Evolutionary conservation across 306 rosid genomes (phyloP).

Genomic region (Cicer chorassanicum): DNA sequence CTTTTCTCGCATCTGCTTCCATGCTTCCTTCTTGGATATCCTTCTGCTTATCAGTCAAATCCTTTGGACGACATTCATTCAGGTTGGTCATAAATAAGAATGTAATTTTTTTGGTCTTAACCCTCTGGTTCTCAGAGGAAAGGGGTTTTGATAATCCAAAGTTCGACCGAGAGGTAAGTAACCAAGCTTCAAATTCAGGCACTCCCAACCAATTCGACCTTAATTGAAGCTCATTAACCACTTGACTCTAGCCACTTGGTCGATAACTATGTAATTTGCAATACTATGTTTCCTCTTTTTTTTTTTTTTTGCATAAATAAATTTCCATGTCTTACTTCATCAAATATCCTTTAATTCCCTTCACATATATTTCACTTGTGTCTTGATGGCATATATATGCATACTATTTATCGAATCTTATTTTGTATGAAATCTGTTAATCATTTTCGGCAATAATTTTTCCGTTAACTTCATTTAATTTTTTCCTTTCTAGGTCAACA

Average conservation of each 20-base stretch:
- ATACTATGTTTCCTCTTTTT: not conserved
- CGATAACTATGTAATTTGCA: constrained; percentile 23
- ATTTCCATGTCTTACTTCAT: constrained; percentile 36
- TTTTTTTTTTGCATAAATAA: not conserved
- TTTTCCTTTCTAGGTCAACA: constrained; percentile 65
- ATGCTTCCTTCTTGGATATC: constrained; percentile 87
- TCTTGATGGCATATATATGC: constrained; percentile 5
- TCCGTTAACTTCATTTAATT: constrained; percentile 24
- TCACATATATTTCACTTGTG: constrained; percentile 12
- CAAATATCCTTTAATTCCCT: constrained; percentile 19
- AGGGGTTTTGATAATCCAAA: too few species aligned
- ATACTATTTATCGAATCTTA: constrained; percentile 33
- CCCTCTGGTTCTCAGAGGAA: too few species aligned
- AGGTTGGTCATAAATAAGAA: constrained; percentile 57
- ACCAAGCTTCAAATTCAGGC: too few species aligned
- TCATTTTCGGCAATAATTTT: constrained; percentile 31
- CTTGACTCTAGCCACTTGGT: too few species aligned
- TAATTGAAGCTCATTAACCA: too few species aligned
- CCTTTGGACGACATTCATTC: constrained; percentile 64
- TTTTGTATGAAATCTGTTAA: constrained; percentile 28
- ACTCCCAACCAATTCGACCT: too few species aligned
- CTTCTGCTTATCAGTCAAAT: constrained; percentile 67
- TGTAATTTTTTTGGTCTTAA: not conserved
- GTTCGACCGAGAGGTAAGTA: too few species aligned
- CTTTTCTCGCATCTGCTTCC: constrained; percentile 65